A percentile compares a stretch with the other conserved stretches of the same genome.
Evolutionary conservation across 345 rosid species (phyloP).

Genomic region (Eucalyptus marginata): DNA sequence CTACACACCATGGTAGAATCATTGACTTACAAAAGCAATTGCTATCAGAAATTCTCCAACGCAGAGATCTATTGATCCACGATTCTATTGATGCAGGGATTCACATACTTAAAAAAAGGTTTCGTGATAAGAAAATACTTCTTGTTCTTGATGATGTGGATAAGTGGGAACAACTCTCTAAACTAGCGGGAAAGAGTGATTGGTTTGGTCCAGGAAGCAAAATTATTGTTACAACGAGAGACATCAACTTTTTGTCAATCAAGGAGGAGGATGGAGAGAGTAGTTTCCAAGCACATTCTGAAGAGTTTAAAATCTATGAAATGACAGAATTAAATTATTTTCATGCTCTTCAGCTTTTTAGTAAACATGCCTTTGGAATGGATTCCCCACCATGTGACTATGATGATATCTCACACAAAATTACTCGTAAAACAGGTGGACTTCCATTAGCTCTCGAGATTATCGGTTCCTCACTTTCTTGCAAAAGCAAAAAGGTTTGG

Average conservation of each 20-base stretch:
- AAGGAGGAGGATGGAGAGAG: background rate
- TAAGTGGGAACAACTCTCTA: background rate
- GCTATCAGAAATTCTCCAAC: background rate
- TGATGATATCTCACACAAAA: background rate
- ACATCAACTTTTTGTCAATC: background rate
- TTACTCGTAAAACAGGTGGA: background rate
- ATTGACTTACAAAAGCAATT: background rate
- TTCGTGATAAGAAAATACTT: background rate
- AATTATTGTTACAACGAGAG: background rate
- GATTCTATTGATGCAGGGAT: background rate
- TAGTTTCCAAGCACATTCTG: background rate
- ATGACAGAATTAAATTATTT: background rate
- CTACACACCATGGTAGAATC: background rate
- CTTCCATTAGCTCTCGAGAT: background rate
- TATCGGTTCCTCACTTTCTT: background rate
- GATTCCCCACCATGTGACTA: background rate
- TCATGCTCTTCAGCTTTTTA: background rate
- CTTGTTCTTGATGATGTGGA: background rate
- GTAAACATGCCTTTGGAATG: background rate
- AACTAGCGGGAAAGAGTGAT: background rate
- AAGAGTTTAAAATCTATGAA: background rate
- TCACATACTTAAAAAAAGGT: background rate
- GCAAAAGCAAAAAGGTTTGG: background rate
- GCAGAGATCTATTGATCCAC: rapidly evolving
- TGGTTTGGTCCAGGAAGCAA: background rate